Evolutionary conservation across 352 stramenopile species (phyloP), one percentile per base, ranked within the genome.

Genomic region (Pythium angustatum): DNA sequence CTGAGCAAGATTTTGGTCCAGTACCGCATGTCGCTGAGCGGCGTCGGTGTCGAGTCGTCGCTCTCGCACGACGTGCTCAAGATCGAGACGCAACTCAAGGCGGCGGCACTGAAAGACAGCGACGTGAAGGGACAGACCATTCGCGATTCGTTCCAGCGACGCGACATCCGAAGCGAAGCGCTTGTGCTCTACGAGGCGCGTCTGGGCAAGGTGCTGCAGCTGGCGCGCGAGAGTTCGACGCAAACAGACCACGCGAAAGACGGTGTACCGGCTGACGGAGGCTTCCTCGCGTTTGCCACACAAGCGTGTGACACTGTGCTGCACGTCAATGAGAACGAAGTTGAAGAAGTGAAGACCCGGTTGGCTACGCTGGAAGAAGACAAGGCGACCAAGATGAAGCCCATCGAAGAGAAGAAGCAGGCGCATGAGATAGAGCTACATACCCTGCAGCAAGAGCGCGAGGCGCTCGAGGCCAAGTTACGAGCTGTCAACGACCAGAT

Each of bases 131-230:
- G 83, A 2, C 78, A 91, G 55, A 81, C 75, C 0, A 94, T 94
- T 30, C 85, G 83, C 2, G 81, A 93, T 26, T 88, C 82, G 30
- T 94, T 94, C 65, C 74, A 87, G 64, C 74, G 85, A 19, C 77
- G 85, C 2, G 85, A 94, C 53, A 71, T 94, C 30, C 80, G 85
- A 15, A 90, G 81, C 45, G 85, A 94, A 26, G 78, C 83, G 11
- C 52, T 94, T 24, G 40, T 38, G 15, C 48, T 92, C 44, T 82
- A 91, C 62, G 69, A 83, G 34, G 47, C 44, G 24, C 73, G 78
- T 0, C 69, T 88, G 17, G 58, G 50, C 1, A 67, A 67, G 24
- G 5, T 60, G 1, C 15, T 51, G 31, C 51, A 56, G 26, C 51
- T 67, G 6, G 19, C 26, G 19, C 36, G 34, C 4, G 52, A 63